Base-by-base conservation (phyloP, 495 filamentous ascomycete genomes). In the Elaphomyces granulatus region DNA sequence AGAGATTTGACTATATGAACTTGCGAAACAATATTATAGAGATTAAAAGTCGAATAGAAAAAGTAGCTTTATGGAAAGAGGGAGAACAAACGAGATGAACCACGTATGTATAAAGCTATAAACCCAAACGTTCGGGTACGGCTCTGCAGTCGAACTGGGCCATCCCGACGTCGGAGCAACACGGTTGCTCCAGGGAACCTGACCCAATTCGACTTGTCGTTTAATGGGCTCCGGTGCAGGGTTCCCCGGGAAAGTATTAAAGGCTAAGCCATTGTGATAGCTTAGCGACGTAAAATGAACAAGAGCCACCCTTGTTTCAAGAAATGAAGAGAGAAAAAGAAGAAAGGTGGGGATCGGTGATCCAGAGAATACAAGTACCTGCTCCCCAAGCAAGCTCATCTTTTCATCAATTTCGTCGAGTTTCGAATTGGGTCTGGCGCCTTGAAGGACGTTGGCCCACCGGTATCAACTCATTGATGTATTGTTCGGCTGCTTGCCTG, bases 401-500 rank as follows among this genome's bases (percentile, higher is more conserved):
- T n/a, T 6, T 37, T 56, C 47, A 62, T 36, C 55, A 57, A 32
- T 45, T 42, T 31, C 51, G 49, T 45, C 56, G 51, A 18, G 49
- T 40, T 15, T 61, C 59, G 17, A 44, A 45, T 21, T 60, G 56
- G 4, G 43, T 35, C 8, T 48, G 35, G 15, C 49, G 53, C 47
- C 63, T 56, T 14, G 52, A 35, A 38, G 41, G 26, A 36, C 50
- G 54, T 31, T 54, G 38, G 34, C 56, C 52, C 26, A 72, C 60
- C 0, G 54, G 62, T 20, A 72, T 63, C 20, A 68, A 60, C 31
- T 66, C 59, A 45, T 71, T 71, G 50, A 72, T 70, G 44, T 67
- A 72, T 0, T 61, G 57, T 40, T 71, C 64, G 23, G 54, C 39
- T 6, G 58, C 68, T 2, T 57, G 43, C 19, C 49, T 38, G 7